phyloP scores from a whole-genome alignment of 2,329 filamentous ascomycete genomes.

The Fusarium metavorans region DNA sequence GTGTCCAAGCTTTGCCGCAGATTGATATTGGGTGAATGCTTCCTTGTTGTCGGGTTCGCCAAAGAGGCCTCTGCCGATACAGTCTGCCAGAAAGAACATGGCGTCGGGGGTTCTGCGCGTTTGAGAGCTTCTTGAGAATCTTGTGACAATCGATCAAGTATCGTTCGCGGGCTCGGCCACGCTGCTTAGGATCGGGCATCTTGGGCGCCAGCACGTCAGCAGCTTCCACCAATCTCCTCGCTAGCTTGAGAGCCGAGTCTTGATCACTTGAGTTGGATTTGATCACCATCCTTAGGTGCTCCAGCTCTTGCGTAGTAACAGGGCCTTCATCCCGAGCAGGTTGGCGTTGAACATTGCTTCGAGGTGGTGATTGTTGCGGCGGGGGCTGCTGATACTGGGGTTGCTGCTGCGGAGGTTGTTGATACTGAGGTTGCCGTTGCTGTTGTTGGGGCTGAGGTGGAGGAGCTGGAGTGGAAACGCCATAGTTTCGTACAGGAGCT shows the following conservation, averaged over 20 bases:
- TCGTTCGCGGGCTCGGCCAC: conserved; percentile 81
- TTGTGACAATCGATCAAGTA: conserved; percentile 91
- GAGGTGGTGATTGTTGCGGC: conserved; percentile 48
- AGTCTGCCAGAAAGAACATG: conserved; percentile 94
- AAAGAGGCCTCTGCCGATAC: conserved; percentile 83
- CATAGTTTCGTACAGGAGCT: conserved; percentile 69
- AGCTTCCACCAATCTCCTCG: conserved; percentile 88
- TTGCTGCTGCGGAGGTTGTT: conserved; percentile 44
- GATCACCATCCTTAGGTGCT: conserved; percentile 76
- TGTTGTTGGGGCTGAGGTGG: conserved; percentile 37
- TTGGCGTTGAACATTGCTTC: conserved; percentile 36
- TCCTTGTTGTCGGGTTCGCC: conserved; percentile 90
- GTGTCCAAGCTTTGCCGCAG: conserved; percentile 90
- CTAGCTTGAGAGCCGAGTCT: conserved; percentile 76
- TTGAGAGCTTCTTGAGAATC: conserved; percentile 87
- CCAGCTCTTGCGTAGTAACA: conserved; percentile 83
- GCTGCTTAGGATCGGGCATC: conserved; percentile 76
- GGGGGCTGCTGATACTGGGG: conserved; percentile 44
- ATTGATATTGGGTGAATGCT: conserved; percentile 93
- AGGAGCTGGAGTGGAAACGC: conserved; percentile 56
- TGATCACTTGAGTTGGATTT: conserved; percentile 80
- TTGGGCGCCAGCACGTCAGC: conserved; percentile 77
- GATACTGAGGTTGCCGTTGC: conserved; percentile 49
- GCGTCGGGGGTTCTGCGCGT: conserved; percentile 81
- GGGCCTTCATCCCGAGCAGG: conserved; percentile 53